Evolutionary conservation across 106 monocot species (phyloP).

Genomic region (Amphibolis antarctica): DNA sequence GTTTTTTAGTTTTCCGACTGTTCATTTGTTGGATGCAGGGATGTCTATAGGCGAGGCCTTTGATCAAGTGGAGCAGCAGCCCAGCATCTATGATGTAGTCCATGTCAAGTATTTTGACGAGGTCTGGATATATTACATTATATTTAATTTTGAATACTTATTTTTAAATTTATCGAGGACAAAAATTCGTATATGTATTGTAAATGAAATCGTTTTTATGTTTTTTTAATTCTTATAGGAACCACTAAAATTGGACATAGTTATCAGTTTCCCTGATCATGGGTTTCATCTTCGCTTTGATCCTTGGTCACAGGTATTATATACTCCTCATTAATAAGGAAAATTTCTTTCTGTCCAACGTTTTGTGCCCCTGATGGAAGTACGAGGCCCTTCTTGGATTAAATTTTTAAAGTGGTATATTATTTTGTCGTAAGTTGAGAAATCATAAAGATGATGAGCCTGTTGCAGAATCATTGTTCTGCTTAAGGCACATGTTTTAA

Average conservation of each 20-base stretch:
- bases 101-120: constrained; percentile 94
- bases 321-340: not conserved
- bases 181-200: not conserved
- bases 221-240: constrained; percentile 37
- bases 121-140: constrained; percentile 20
- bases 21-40: constrained; percentile 23
- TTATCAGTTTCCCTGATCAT: constrained; percentile 95
- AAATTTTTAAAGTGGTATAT: no score
- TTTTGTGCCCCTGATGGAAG: no score
- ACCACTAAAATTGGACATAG: constrained; percentile 81
- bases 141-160: not conserved
- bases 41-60: constrained; percentile 95
- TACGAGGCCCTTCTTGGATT: no score
- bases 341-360: not conserved
- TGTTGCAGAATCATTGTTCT: no score
- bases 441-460: not conserved
- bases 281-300: constrained; percentile 97
- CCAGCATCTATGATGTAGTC: constrained; percentile 92
- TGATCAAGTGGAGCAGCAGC: constrained; percentile 72
- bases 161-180: not conserved
- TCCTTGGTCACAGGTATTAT: constrained; percentile 90
- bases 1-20: not conserved
- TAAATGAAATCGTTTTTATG: not conserved
- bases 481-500: no score
- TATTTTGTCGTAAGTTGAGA: not conserved